Percentiles rank a stretch among this genome's conserved stretches.
phyloP scores from a whole-genome alignment of 2,329 filamentous ascomycete species.

The Exophiala sideris region DNA sequence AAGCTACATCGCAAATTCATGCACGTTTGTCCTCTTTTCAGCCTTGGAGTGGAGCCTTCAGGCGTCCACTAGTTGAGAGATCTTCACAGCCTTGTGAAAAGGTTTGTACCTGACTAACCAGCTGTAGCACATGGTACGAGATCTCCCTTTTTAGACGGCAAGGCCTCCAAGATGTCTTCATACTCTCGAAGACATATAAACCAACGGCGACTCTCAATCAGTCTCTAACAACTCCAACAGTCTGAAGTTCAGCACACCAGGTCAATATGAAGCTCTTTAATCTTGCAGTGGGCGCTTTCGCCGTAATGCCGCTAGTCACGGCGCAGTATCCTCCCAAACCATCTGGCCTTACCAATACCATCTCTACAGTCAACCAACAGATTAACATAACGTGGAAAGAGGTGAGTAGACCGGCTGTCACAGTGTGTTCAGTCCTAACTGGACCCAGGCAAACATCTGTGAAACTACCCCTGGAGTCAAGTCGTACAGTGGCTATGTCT shows the following conservation, averaged over 20 bases:
- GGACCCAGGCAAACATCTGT: constrained; percentile 47
- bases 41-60: no score
- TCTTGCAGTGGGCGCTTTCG: background rate
- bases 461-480: constrained; percentile 55
- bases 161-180: background rate
- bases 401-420: constrained; percentile 28
- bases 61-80: no score
- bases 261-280: background rate
- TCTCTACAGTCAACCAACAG: constrained; percentile 9
- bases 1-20: no score
- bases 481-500: constrained; percentile 59
- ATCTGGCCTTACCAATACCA: constrained; percentile 6
- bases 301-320: background rate
- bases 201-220: no score
- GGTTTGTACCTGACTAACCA: no score
- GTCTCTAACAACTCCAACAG: no score
- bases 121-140: no score
- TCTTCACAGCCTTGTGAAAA: no score
- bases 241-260: no score
- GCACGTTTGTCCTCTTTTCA: no score
- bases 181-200: background rate
- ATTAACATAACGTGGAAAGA: constrained; percentile 47
- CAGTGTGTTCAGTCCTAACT: background rate
- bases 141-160: background rate
- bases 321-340: constrained; percentile 18